A percentile compares a stretch with the other conserved stretches of the same genome.
Conservation (phyloP, 352 stramenopile species). For the Pythium plurisporium region DNA sequence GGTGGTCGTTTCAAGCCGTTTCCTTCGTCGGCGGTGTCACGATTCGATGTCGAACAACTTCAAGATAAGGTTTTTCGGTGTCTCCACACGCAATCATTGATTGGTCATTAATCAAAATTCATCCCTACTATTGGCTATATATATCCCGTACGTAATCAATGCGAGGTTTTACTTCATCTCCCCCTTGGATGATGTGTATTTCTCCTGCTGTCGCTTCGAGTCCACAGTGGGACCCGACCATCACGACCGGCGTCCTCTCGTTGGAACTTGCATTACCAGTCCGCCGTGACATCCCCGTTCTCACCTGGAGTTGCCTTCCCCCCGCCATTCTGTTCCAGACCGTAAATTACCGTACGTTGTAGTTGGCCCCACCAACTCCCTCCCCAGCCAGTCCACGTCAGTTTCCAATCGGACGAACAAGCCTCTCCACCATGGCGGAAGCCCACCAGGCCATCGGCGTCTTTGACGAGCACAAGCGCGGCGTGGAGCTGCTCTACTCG, state of each 20-base stretch:
- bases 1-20: constrained; percentile 30
- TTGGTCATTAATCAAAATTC: neutral
- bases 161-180: constrained; percentile 16
- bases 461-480: constrained; percentile 84
- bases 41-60: constrained; percentile 45
- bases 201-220: constrained; percentile 13
- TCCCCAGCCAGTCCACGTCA: constrained; percentile 2
- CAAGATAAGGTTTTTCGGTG: constrained; percentile 31
- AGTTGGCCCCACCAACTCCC: neutral
- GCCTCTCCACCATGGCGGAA: constrained; percentile 59
- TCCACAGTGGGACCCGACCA: neutral
- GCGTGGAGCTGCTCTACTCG: constrained; percentile 82
- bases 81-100: no score
- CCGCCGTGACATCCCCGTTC: constrained; percentile 17
- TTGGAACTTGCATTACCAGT: constrained; percentile 14
- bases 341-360: neutral
- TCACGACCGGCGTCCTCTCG: constrained; percentile 7
- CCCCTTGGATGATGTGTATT: no score
- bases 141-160: neutral
- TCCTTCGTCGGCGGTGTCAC: constrained; percentile 57
- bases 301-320: no score
- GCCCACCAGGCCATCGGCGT: constrained; percentile 79
- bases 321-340: no score
- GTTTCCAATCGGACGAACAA: constrained; percentile 8
- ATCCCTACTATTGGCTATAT: constrained; percentile 7